Conservation (phyloP, 495 filamentous ascomycete genomes). For the Talaromyces thailandensis region DNA sequence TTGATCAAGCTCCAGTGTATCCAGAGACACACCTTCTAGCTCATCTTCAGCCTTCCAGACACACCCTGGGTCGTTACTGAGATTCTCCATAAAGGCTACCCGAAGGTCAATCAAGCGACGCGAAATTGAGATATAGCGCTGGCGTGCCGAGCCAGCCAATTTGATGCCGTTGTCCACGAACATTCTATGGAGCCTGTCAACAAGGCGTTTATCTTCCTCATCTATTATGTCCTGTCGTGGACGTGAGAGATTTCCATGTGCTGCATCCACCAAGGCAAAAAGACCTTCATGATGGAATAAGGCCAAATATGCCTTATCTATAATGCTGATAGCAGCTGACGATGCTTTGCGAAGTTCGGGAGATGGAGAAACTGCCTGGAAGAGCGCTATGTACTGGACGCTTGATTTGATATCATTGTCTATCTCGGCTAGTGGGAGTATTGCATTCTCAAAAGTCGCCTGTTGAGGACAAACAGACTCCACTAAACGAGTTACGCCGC, state of each 20-base stretch:
- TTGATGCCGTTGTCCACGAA: neutral
- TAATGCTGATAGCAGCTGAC: slow-evolving; percentile 54
- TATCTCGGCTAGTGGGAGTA: slow-evolving; percentile 54
- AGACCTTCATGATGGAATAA: slow-evolving; percentile 58
- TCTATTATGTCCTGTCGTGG: slow-evolving; percentile 51
- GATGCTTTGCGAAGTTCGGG: slow-evolving; percentile 60
- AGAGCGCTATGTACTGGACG: slow-evolving; percentile 58
- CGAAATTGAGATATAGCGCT: neutral
- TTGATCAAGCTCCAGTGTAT: neutral
- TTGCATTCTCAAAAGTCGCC: slow-evolving; percentile 57
- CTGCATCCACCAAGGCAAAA: slow-evolving; percentile 53
- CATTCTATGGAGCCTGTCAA: slow-evolving; percentile 54
- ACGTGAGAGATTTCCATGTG: slow-evolving; percentile 24
- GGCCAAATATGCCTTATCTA: slow-evolving; percentile 59
- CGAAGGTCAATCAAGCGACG: neutral
- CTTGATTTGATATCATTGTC: slow-evolving; percentile 56
- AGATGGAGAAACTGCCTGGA: slow-evolving; percentile 67
- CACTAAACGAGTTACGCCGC: neutral
- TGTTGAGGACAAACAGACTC: slow-evolving; percentile 26
- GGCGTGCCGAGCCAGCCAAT: neutral
- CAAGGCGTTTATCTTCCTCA: slow-evolving; percentile 49
- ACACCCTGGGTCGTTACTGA: neutral
- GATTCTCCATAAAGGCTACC: neutral
- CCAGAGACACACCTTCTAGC: neutral
- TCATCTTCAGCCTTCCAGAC: neutral